Evolutionary conservation across 2,329 filamentous ascomycete genomes (phyloP).

Genomic region (Exophiala bonariae): DNA sequence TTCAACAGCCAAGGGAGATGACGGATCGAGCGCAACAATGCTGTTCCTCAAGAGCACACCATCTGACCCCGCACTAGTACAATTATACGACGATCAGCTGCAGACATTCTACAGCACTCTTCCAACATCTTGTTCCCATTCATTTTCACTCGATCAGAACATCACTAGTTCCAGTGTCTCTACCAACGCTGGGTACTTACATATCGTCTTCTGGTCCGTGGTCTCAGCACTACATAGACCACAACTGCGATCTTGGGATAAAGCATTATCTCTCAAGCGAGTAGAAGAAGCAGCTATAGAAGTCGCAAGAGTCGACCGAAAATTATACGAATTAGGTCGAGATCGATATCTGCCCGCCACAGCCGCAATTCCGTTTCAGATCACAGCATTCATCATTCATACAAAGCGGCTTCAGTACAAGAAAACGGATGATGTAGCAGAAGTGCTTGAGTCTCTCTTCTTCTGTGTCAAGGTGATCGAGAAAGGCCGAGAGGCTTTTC

Average conservation of each 20-base stretch:
- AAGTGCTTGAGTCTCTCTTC: conserved; percentile 1
- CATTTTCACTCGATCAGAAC: neutral
- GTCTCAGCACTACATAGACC: conserved; percentile 5
- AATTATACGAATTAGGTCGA: neutral
- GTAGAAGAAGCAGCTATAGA: conserved; percentile 3
- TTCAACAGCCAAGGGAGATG: neutral
- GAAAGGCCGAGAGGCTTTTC: neutral
- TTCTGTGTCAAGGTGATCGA: conserved; percentile 5
- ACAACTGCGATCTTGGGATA: neutral
- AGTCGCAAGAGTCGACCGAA: neutral
- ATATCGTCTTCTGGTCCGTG: neutral
- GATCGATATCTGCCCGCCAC: neutral
- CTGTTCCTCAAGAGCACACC: neutral
- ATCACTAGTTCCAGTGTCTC: neutral
- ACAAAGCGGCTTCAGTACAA: conserved; percentile 1
- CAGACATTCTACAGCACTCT: neutral
- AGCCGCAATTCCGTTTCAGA: neutral
- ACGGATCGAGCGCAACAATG: conserved; percentile 1
- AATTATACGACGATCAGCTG: neutral
- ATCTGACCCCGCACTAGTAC: neutral
- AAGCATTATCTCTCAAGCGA: neutral
- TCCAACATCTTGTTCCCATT: neutral
- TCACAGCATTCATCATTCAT: conserved; percentile 2
- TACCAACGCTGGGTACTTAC: neutral
- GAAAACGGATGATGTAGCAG: neutral